Base-by-base conservation (phyloP, 345 rosid genomes). In the Stellera chamaejasme region DNA sequence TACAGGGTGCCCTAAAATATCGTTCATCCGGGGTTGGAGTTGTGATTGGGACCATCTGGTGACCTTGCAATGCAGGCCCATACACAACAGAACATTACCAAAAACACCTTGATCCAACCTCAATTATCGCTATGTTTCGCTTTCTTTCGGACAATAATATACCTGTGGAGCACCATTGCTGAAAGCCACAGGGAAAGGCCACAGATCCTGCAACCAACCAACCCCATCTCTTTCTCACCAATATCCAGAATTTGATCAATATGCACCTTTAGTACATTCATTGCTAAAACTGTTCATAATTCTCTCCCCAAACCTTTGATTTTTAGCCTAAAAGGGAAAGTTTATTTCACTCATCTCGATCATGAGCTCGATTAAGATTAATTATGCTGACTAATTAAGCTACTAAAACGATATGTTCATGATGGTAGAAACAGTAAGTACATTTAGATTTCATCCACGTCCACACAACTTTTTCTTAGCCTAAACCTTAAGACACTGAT, bases 151-250 rank as follows among this genome's bases (percentile, higher is more conserved):
- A 60, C 55, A 19, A 19, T 19, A 19, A 19, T 59, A 60, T 43
- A 52, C 41, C 16, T 2, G 2, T 13, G 4, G 62, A 80, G 79
- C 79, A 79, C 84, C 81, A 75, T 66, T 36, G 43, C 52, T 41
- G 48, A 9, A 50, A 60, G 59, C 44, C 78, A 78, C 62, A 58
- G 77, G 65, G 68, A 72, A 25, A 56, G 50, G 66, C 69, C 75
- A 56, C 46, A 10, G 51, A 28, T 3, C 44, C 46, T 50, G 49
- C 50, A 45, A 27, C 68, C 61, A 19, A 19, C 66, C 65, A 59
- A 19, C 44, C 50, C 51, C 55, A 52, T 52, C 55, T 27, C 55
- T 52, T 2, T 28, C 11, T 13, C 15, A 44, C 13, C 46, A 10
- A 44, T 13, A 44, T 44, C 46, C 46, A 9, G 10, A 9, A 44